These are phyloP conservation scores for Fusarium sp. DNA, from an alignment of 2,329 filamentous ascomycete genomes.

Conservation along the genomic window DNA sequence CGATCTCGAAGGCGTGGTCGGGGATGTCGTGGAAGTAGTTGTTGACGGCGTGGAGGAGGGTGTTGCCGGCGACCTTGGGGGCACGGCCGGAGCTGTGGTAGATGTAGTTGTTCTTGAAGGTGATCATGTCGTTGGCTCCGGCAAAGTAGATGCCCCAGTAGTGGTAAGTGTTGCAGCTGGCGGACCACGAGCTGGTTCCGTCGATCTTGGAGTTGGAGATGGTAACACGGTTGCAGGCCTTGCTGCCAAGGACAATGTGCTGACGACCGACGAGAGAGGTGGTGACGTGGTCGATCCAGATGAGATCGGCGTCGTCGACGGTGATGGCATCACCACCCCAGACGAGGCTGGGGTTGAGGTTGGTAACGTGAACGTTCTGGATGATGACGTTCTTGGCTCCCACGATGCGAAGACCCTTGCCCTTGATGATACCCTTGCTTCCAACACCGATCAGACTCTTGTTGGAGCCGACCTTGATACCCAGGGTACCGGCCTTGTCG, in stretches of 20 bases:
- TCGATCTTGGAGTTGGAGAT: constrained; percentile 72
- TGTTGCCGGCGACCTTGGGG: constrained; percentile 69
- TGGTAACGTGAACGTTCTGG: constrained; percentile 68
- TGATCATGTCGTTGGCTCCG: constrained; percentile 67
- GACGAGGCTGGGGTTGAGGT: constrained; percentile 68
- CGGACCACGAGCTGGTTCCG: constrained; percentile 65
- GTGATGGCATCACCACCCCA: constrained; percentile 72
- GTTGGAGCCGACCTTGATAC: constrained; percentile 67
- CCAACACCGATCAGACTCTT: constrained; percentile 69
- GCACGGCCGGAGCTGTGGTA: constrained; percentile 68
- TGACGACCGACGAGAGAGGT: constrained; percentile 70
- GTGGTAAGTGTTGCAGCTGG: constrained; percentile 69
- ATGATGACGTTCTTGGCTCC: constrained; percentile 68
- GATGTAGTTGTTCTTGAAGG: constrained; percentile 71
- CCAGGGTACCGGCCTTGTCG: constrained; percentile 64
- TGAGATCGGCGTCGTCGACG: constrained; percentile 58
- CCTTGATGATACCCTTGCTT: constrained; percentile 65
- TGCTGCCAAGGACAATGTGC: constrained; percentile 69
- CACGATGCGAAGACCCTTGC: constrained; percentile 66
- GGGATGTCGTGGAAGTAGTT: constrained; percentile 70
- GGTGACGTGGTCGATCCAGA: constrained; percentile 68
- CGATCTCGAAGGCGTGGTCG: constrained; percentile 70
- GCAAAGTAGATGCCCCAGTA: constrained; percentile 72
- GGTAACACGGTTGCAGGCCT: constrained; percentile 66
- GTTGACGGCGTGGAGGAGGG: constrained; percentile 70